These are phyloP conservation scores for Alternaria sp. DNA, from an alignment of 2,329 filamentous ascomycete genomes.

Conservation along the genomic window DNA sequence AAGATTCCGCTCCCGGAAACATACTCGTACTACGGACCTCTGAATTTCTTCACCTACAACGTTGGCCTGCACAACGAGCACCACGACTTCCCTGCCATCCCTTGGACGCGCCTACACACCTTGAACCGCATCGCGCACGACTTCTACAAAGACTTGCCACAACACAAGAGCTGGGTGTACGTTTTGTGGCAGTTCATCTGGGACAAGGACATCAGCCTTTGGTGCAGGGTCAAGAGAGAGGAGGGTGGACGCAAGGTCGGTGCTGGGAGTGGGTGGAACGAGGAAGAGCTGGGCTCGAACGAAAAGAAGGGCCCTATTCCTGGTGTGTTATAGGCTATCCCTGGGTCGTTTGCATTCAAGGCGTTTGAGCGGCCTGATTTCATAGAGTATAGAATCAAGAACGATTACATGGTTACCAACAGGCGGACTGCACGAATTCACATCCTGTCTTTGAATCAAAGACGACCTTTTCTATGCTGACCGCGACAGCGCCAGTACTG, in stretches of 20 bases:
- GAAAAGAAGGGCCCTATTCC: constrained; percentile 58
- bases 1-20: constrained; percentile 79
- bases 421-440: background rate
- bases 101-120: constrained; percentile 85
- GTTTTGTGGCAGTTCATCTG: constrained; percentile 96
- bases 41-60: constrained; percentile 95
- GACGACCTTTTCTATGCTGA: no score
- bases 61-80: constrained; percentile 98
- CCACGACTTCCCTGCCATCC: constrained; percentile 96
- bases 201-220: constrained; percentile 88
- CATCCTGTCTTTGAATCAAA: background rate
- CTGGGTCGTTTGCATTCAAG: constrained; percentile 1
- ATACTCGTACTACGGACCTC: constrained; percentile 92
- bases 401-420: background rate
- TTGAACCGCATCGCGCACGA: constrained; percentile 84
- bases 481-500: no score
- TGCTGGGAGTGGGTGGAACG: constrained; percentile 53
- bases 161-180: constrained; percentile 88
- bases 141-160: constrained; percentile 89
- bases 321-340: constrained; percentile 39
- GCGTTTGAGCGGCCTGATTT: constrained; percentile 12
- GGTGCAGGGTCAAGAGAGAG: constrained; percentile 91
- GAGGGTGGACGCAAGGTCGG: constrained; percentile 74
- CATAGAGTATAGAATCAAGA: constrained; percentile 6
- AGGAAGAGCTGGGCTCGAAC: constrained; percentile 59